Evolutionary conservation across 495 filamentous ascomycete genomes (phyloP).

Genomic region (Friedmanniomyces endolithicus): DNA sequence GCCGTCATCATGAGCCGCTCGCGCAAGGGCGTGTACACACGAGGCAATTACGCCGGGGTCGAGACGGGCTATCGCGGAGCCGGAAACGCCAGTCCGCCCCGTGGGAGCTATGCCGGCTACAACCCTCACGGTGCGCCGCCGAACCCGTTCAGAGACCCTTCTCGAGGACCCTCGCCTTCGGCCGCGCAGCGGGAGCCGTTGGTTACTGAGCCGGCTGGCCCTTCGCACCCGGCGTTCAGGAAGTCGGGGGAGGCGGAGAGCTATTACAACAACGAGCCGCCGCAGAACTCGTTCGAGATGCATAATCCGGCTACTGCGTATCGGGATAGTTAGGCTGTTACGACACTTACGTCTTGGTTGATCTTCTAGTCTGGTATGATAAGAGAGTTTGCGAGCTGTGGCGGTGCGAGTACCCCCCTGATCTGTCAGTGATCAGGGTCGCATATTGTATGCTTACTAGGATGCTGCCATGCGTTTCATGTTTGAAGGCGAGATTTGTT

Average conservation of each 20-base stretch:
- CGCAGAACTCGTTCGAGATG: constrained; percentile 7
- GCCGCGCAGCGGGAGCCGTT: not conserved
- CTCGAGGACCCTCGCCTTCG: not conserved
- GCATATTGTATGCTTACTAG: too few species aligned
- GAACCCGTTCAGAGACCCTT: constrained; percentile 11
- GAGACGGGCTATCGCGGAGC: not conserved
- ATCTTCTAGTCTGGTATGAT: too few species aligned
- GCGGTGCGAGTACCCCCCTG: too few species aligned
- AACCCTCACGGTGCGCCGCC: not conserved
- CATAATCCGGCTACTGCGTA: not conserved
- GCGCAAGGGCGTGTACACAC: constrained; percentile 16
- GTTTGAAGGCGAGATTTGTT: not conserved
- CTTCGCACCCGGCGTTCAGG: constrained; percentile 2
- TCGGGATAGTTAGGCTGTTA: not conserved
- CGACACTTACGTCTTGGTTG: too few species aligned
- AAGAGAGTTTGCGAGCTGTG: not conserved
- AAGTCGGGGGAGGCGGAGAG: not conserved
- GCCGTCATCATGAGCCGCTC: constrained; percentile 28
- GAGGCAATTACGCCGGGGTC: constrained; percentile 12
- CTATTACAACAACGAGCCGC: constrained; percentile 1
- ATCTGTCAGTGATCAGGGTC: too few species aligned
- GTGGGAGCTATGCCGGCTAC: constrained; percentile 8
- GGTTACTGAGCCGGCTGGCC: not conserved
- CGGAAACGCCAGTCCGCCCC: not conserved
- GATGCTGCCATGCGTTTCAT: too few species aligned